Base-by-base conservation (phyloP, 805 yeast genomes). In the Yamadazyma sp. region DNA sequence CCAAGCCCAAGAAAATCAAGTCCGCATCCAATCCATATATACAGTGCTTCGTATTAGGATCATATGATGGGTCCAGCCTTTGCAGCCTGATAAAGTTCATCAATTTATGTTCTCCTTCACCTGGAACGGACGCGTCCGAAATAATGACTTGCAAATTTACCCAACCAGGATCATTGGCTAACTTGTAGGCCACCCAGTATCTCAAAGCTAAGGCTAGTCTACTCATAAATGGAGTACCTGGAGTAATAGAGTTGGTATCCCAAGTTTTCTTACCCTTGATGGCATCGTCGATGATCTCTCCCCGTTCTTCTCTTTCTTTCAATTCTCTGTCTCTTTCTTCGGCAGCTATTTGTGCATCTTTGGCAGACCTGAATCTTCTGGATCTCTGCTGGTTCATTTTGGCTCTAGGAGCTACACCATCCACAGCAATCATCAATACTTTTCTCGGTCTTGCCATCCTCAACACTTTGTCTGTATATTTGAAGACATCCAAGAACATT, bases 351-450 rank as follows among this genome's bases (percentile, higher is more conserved):
- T 80, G 75, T 3, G 96, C 96, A 49, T 91, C 98, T 57, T 81
- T 80, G 0, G 96, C 96, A 10, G 95, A 78, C 50, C 96, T 73
- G 62, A 90, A 90, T 57, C 98, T 77, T 68, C 98, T 80, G 2
- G 96, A 82, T 49, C 98, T 75, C 64, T 90, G 98, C 63, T 90
- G 98, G 59, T 91, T 90, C 96, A 90, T 90, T 60, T 90, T 90
- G 18, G 97, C 98, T 54, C 98, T 74, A 15, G 99, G 99, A 2
- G 99, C 99, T 22, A 93, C 99, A 39, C 99, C 99, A 67, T 93
- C 99, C 22, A 93, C 95, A 2, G 99, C 98, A 59, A 93, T 89
- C 81, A 87, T 78, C 40, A 93, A 71, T 24, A 93, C 79, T 57
- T 93, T 90, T 41, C 98, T 70, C 2, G 99, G 99, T 53, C 96